Conservation (phyloP, 768 basidiomycete genomes). For the Russula virescens region DNA sequence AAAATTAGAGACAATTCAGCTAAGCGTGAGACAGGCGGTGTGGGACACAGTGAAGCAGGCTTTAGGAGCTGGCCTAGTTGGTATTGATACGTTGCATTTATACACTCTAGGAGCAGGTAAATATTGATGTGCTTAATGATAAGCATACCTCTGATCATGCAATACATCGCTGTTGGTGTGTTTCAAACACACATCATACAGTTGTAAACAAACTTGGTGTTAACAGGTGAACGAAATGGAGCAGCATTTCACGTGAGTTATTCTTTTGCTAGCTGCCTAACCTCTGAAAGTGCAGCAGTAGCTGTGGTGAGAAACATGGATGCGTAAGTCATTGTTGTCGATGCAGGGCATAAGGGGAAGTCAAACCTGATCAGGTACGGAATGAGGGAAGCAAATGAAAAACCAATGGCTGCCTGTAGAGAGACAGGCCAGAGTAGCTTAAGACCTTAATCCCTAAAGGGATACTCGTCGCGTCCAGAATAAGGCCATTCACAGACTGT, state of each 20-base stretch:
- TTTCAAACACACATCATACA: constrained; percentile 12
- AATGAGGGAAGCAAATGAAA: constrained; percentile 55
- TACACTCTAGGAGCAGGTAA: constrained; percentile 5
- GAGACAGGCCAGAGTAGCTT: constrained; percentile 53
- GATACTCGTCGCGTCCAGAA: constrained; percentile 36
- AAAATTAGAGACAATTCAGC: no score
- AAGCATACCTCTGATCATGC: constrained; percentile 8
- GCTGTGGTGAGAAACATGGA: constrained; percentile 33
- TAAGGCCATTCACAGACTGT: constrained; percentile 49
- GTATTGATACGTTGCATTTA: constrained; percentile 20
- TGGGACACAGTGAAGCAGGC: no score
- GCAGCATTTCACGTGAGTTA: neutral
- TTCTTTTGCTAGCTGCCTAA: constrained; percentile 28
- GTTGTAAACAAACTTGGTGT: neutral
- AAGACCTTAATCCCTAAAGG: constrained; percentile 60
- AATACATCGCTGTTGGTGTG: constrained; percentile 9
- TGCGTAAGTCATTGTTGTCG: neutral
- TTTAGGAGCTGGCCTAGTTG: neutral
- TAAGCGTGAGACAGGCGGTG: no score
- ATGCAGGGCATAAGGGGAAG: neutral
- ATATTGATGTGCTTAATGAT: constrained; percentile 12
- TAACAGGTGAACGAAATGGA: neutral
- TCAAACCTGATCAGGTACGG: constrained; percentile 76
- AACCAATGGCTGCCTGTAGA: constrained; percentile 75
- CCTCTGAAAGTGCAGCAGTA: constrained; percentile 81